Percentiles rank a stretch among this genome's conserved stretches.
Conservation (phyloP, 352 stramenopile genomes). For the Saprolegnia diclina region DNA sequence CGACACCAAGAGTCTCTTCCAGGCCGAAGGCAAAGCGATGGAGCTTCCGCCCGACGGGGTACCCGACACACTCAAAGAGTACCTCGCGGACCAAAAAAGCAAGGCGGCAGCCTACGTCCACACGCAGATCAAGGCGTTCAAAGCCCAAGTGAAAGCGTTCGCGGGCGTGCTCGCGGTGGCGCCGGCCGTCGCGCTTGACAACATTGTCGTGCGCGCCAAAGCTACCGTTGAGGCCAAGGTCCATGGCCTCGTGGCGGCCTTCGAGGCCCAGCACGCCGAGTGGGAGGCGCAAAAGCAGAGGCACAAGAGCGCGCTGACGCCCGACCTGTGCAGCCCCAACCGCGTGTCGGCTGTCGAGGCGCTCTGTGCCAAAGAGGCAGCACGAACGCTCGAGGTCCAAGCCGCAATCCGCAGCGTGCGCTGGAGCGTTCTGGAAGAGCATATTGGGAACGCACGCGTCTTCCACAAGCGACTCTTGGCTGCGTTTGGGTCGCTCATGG, state of each 20-base stretch:
- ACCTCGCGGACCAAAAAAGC: slow-evolving; percentile 48
- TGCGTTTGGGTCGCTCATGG: slow-evolving; percentile 38
- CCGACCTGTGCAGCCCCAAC: slow-evolving; percentile 72
- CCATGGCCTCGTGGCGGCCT: slow-evolving; percentile 24
- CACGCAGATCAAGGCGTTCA: slow-evolving; percentile 47
- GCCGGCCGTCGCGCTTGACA: slow-evolving; percentile 38
- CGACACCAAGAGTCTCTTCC: slow-evolving; percentile 33
- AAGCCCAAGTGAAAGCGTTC: slow-evolving; percentile 58
- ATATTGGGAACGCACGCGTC: slow-evolving; percentile 33
- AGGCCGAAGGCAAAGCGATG: slow-evolving; percentile 58
- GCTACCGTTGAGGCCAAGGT: slow-evolving; percentile 20
- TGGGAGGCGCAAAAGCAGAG: slow-evolving; percentile 46
- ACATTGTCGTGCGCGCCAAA: slow-evolving; percentile 28
- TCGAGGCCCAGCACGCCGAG: slow-evolving; percentile 37
- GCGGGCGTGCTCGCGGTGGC: slow-evolving; percentile 51
- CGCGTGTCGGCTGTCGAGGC: slow-evolving; percentile 41
- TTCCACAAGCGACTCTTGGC: slow-evolving; percentile 51
- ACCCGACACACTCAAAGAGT: slow-evolving; percentile 65
- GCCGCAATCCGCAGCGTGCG: slow-evolving; percentile 33
- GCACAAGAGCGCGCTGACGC: slow-evolving; percentile 52
- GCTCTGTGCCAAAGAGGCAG: slow-evolving; percentile 51
- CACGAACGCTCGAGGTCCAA: slow-evolving; percentile 36
- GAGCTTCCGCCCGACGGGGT: slow-evolving; percentile 58
- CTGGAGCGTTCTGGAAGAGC: slow-evolving; percentile 33
- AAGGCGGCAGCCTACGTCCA: slow-evolving; percentile 55